Evolutionary conservation across 495 filamentous ascomycete species (phyloP), one percentile per base, ranked within the genome.

Genomic region (Gamarada debralockiae): DNA sequence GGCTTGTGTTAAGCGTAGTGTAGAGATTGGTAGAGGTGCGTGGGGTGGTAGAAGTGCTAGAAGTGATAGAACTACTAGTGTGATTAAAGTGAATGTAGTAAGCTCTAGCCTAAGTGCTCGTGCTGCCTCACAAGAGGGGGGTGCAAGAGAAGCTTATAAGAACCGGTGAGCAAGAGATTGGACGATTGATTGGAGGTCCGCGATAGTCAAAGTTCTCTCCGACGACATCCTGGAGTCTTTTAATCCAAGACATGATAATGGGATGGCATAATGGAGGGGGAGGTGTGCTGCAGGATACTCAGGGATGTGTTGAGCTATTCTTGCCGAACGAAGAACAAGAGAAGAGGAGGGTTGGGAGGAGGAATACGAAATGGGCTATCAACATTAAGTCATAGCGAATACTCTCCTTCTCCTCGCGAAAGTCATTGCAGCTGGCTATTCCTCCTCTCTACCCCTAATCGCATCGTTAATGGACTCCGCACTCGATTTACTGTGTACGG

Each of bases 221-320:
- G 77, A 78, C 60, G 71, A 80, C 52, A 66, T 79, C 17, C 60
- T 79, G 18, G 77, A 79, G 20, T 71, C 66, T 41, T 75, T 81
- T 67, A 66, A 73, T 48, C 77, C 77, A 8, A 39, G 54, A 21
- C 77, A 79, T 42, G 53, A 65, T 12, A 75, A 78, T 57, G 56
- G 70, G 74, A 80, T 59, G 74, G 75, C 2, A 55, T 68, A 15
- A 57, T 63, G 6, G 76, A 78, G 48, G 70, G 13, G 59, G 65
- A 0, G 74, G 70, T 0, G 68, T 65, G 4, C 56, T 79, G 12
- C 65, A 69, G 24, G 53, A 50, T 34, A 67, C 58, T 0, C 62
- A 52, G 6, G 76, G 70, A 10, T 63, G 68, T 42, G 62, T 79
- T 14, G 67, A 69, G 39, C 56, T 61, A 1, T 69, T 79, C 42